A percentile compares a stretch with the other conserved stretches of the same genome.
These are phyloP conservation scores for Camellia sinensis DNA, from an alignment of 148 eudicot species.

Conservation along the genomic window DNA sequence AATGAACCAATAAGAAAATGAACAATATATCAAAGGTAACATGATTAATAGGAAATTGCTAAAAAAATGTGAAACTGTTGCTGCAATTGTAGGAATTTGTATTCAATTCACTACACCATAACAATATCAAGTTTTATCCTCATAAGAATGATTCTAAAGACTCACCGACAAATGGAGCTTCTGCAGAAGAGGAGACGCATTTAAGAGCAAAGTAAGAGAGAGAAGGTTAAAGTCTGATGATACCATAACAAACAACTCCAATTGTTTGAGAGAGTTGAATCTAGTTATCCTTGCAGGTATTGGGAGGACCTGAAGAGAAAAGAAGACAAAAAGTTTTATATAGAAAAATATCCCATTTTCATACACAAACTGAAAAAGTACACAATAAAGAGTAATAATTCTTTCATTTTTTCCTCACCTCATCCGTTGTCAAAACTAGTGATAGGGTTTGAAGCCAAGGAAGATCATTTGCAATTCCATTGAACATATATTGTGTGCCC, in stretches of 20 bases:
- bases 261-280: constrained; percentile 15
- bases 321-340: not conserved
- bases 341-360: not conserved
- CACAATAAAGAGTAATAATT: not conserved
- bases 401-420: not conserved
- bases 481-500: constrained; percentile 1
- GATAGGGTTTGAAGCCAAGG: constrained; percentile 14
- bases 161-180: constrained; percentile 12
- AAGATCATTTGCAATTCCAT: constrained; percentile 13
- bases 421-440: not conserved
- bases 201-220: constrained; percentile 9
- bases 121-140: not conserved
- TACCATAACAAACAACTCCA: constrained; percentile 1
- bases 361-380: not conserved
- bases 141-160: not conserved
- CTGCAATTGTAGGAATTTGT: too few species aligned
- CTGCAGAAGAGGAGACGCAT: constrained; percentile 17
- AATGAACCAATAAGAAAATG: too few species aligned
- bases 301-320: constrained; percentile 6
- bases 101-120: not conserved
- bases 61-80: too few species aligned
- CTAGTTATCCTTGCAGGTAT: not conserved
- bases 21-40: too few species aligned
- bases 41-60: too few species aligned
- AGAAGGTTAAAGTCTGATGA: constrained; percentile 6